Evolutionary conservation across 2,329 filamentous ascomycete genomes (phyloP).

Genomic region (Fusarium verrucosum): DNA sequence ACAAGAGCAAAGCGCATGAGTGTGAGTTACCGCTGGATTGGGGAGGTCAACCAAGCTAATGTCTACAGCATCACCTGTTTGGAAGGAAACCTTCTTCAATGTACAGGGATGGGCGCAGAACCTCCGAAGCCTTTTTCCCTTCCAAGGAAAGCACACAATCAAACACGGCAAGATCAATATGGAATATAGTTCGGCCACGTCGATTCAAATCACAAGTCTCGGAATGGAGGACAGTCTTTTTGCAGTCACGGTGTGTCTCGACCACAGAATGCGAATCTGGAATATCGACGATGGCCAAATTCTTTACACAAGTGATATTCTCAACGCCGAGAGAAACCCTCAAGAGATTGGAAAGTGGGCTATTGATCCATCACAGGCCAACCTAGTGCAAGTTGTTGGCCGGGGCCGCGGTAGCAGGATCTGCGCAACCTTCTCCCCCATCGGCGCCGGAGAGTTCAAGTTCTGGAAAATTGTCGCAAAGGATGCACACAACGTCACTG

Average conservation of each 20-base stretch:
- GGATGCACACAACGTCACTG: conserved; percentile 68
- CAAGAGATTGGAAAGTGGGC: conserved; percentile 78
- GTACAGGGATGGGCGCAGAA: conserved; percentile 77
- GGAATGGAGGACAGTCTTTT: conserved; percentile 62
- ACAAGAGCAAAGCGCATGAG: conserved; percentile 62
- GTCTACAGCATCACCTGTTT: conserved; percentile 51
- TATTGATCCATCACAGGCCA: conserved; percentile 80
- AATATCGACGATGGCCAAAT: conserved; percentile 84
- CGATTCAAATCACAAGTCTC: conserved; percentile 64
- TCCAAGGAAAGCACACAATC: conserved; percentile 71
- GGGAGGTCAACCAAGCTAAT: not conserved
- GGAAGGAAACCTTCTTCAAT: conserved; percentile 78
- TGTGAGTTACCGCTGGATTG: conserved; percentile 49
- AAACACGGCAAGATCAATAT: conserved; percentile 71
- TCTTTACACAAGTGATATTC: conserved; percentile 78
- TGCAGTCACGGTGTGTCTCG: conserved; percentile 83
- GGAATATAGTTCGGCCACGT: conserved; percentile 73
- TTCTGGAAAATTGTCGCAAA: conserved; percentile 82
- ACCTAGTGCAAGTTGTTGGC: conserved; percentile 78
- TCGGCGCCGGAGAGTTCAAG: conserved; percentile 90
- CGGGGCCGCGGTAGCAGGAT: conserved; percentile 61
- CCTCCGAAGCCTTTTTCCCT: conserved; percentile 71
- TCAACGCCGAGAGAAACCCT: conserved; percentile 72
- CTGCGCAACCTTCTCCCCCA: conserved; percentile 86
- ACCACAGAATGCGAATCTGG: conserved; percentile 91